Percentiles rank a stretch among this genome's conserved stretches.
Conservation (phyloP, 169 alveolate genomes). For the Plasmodium gonderi region DNA sequence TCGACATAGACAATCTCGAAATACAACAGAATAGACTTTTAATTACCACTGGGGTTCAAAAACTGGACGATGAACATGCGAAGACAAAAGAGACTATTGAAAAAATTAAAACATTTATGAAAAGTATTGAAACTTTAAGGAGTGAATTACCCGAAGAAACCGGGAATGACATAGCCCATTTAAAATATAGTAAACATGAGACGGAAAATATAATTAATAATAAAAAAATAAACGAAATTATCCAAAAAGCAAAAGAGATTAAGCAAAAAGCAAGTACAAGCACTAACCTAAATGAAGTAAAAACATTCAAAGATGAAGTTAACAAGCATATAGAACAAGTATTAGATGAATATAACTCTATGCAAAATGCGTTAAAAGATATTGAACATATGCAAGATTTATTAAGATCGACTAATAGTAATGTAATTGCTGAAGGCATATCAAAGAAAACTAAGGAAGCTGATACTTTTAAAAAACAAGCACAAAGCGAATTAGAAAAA, state of each 20-base stretch:
- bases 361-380: background rate
- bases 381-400: background rate
- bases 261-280: background rate
- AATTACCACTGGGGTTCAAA: background rate
- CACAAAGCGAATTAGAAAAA: background rate
- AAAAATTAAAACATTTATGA: background rate
- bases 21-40: background rate
- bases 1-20: background rate
- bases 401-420: background rate
- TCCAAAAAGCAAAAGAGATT: background rate
- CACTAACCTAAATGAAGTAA: background rate
- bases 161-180: background rate
- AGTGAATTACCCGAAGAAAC: background rate
- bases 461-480: background rate
- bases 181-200: background rate
- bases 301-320: background rate
- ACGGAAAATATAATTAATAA: background rate
- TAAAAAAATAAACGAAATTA: background rate
- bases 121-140: background rate
- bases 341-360: background rate
- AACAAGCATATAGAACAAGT: background rate
- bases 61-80: background rate
- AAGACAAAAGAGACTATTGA: background rate
- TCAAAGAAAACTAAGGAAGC: slow-evolving; percentile 3
- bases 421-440: background rate